Conservation (phyloP, 1,284 basidiomycete genomes). For the Irpex sp. region DNA sequence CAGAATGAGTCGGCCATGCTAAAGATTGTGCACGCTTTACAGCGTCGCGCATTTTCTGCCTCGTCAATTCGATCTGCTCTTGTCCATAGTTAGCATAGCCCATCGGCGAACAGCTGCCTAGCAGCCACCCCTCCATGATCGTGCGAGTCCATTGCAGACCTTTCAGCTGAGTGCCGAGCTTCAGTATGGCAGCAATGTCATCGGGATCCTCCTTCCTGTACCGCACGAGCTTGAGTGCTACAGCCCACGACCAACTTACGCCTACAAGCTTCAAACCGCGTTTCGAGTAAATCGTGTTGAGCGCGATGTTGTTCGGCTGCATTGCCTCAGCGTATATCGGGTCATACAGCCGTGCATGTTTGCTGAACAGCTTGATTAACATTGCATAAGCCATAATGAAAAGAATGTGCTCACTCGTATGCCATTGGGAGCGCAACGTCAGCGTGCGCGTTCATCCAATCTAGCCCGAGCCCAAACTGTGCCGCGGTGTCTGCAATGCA, state of each 20-base stretch:
- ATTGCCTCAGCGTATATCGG: slow-evolving; percentile 55
- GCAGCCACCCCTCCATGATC: slow-evolving; percentile 51
- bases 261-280: slow-evolving; percentile 52
- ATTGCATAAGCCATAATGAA: slow-evolving; percentile 1
- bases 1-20: background rate
- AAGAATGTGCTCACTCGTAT: slow-evolving; percentile 43
- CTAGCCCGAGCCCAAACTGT: slow-evolving; percentile 47
- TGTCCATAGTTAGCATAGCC: slow-evolving; percentile 45
- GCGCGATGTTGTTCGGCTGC: slow-evolving; percentile 41
- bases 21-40: slow-evolving; percentile 21
- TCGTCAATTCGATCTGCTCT: slow-evolving; percentile 39
- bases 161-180: slow-evolving; percentile 49
- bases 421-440: slow-evolving; percentile 64
- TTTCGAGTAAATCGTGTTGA: slow-evolving; percentile 56
- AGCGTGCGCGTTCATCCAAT: slow-evolving; percentile 73
- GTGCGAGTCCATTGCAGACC: slow-evolving; percentile 49
- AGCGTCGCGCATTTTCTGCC: slow-evolving; percentile 49
- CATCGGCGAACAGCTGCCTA: slow-evolving; percentile 52
- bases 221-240: slow-evolving; percentile 67
- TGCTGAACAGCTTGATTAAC: slow-evolving; percentile 22
- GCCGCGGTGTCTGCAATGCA: slow-evolving; percentile 54
- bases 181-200: slow-evolving; percentile 38
- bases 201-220: slow-evolving; percentile 46
- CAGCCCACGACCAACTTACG: slow-evolving; percentile 64
- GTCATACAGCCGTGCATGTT: slow-evolving; percentile 43